phyloP scores from a whole-genome alignment of 805 yeast species.

The Metschnikowia bowlesiae region DNA sequence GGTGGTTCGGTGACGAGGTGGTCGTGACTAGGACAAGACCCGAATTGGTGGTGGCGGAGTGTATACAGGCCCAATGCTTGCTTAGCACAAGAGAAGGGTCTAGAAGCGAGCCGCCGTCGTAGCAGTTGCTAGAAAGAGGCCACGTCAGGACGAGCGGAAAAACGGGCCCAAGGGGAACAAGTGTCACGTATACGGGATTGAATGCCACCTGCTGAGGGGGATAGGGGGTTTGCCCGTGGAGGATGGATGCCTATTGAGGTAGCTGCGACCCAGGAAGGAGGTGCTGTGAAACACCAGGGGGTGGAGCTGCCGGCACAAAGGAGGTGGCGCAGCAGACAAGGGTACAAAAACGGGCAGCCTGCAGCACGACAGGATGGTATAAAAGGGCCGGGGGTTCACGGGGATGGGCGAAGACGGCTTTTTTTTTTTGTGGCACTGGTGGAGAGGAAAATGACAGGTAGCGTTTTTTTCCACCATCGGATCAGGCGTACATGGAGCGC shows the following conservation, averaged over 20 bases:
- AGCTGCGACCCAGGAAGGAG: conserved; percentile 1
- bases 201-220: no score
- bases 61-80: background rate
- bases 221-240: no score
- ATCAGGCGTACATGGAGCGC: background rate
- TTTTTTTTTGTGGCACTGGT: background rate
- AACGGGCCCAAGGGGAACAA: no score
- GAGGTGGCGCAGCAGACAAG: background rate
- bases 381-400: background rate
- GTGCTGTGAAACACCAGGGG: background rate
- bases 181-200: no score
- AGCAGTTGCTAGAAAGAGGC: background rate
- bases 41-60: background rate
- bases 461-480: conserved; percentile 1
- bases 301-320: background rate
- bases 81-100: background rate
- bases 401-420: background rate
- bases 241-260: background rate
- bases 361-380: background rate
- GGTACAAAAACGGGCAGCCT: background rate
- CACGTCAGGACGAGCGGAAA: no score
- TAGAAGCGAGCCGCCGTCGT: background rate
- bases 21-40: background rate
- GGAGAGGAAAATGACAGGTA: conserved; percentile 5
- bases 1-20: no score